Conservation (phyloP, 306 rosid species). For the Biancaea sappan region DNA sequence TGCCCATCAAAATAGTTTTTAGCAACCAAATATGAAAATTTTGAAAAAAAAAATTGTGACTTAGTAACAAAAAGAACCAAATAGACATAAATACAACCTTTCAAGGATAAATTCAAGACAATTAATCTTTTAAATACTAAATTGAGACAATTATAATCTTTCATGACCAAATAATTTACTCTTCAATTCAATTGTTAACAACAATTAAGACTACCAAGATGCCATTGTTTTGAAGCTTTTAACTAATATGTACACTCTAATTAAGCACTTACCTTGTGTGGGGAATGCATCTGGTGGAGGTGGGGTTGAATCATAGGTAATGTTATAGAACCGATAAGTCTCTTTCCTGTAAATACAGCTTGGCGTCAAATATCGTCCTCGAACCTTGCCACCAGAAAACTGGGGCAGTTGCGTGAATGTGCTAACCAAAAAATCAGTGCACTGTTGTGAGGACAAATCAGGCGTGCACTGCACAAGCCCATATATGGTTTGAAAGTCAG, state of each 20-base stretch:
- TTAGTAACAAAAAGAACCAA: no score
- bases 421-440: slow-evolving; percentile 29
- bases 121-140: no score
- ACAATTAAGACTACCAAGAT: neutral
- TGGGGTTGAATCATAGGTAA: neutral
- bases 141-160: no score
- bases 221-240: neutral
- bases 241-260: neutral
- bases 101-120: no score
- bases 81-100: no score
- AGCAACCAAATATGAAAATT: no score
- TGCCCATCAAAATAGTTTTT: no score
- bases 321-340: slow-evolving; percentile 1
- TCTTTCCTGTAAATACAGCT: slow-evolving; percentile 44
- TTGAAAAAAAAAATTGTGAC: no score
- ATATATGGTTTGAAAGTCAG: slow-evolving; percentile 30
- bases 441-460: no score
- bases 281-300: neutral
- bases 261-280: no score
- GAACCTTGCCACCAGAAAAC: slow-evolving; percentile 24
- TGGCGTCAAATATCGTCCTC: slow-evolving; percentile 32
- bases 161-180: no score
- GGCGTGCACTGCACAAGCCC: slow-evolving; percentile 52
- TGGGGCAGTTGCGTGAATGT: neutral
- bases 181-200: no score